Base-by-base conservation (phyloP, 306 rosid species). In the Lathyrus oleraceus region DNA sequence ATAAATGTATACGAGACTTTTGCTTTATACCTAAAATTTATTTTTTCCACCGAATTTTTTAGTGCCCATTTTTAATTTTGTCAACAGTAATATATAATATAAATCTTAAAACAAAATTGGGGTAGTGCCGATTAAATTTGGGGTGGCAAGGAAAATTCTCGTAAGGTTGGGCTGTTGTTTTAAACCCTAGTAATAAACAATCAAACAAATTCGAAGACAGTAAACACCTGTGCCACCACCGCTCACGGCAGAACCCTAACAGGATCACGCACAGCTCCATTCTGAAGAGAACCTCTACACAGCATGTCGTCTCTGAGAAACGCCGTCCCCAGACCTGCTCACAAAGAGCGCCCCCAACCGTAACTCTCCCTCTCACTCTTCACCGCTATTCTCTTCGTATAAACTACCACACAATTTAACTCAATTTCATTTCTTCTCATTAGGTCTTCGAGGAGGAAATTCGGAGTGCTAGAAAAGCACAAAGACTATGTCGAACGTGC, bases 401-500 rank as follows among this genome's bases (percentile, higher is more conserved):
- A 17, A 51, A 9, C 72, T 0, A 2, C 70, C 2, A 1, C 44
- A 6, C 19, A 8, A 5, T 25, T 11, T 67, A 7, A 35, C 58
- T 76, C 23, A 35, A 19, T 52, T 48, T 35, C 27, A 61, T 71
- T 59, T 47, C 11, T 19, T 69, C 10, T 6, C 45, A 5, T 72
- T 71, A 90, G 98, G 76, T 71, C 85, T 10, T 75, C 87, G 40
- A 81, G 90, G 82, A 85, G 79, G 38, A 88, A 82, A 69, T 90
- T 90, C 76, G 96, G 96, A 47, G 51, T 84, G 47, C 96, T 88
- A 25, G 98, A 92, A 71, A 92, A 88, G 61, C 98, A 92, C 77
- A 90, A 92, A 76, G 96, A 92, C 79, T 90, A 92, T 82, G 88
- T 89, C 0, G 74, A 82, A 74, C 96, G 96, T 42, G 98, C 96